These are phyloP conservation scores for Physaria fendleri DNA, from an alignment of 345 rosid genomes.

Conservation along the genomic window DNA sequence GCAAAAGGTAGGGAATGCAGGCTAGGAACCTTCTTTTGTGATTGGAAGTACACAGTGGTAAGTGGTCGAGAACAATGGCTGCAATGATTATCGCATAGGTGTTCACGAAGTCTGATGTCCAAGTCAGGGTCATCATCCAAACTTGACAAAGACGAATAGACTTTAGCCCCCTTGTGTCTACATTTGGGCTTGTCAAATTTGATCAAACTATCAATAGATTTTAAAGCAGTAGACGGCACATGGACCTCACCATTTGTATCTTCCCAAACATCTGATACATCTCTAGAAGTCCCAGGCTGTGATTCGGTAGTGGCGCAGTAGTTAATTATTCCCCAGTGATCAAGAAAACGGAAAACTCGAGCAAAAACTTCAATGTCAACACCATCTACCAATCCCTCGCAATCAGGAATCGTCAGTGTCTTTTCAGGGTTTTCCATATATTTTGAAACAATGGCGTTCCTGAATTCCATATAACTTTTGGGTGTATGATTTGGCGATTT, in stretches of 20 bases:
- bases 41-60: conserved; percentile 58
- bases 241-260: conserved; percentile 82
- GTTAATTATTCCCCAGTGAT: conserved; percentile 98
- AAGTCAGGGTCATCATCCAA: conserved; percentile 60
- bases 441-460: conserved; percentile 77
- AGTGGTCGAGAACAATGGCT: conserved; percentile 70
- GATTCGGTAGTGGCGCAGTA: conserved; percentile 57
- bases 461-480: conserved; percentile 80
- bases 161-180: conserved; percentile 67
- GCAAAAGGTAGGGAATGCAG: background rate
- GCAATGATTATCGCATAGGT: conserved; percentile 70
- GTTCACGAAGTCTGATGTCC: conserved; percentile 88
- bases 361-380: conserved; percentile 59
- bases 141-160: conserved; percentile 44
- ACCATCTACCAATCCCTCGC: conserved; percentile 54
- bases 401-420: conserved; percentile 67
- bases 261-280: conserved; percentile 62
- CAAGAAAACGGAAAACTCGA: conserved; percentile 85
- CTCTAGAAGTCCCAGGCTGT: conserved; percentile 49
- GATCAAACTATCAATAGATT: conserved; percentile 96
- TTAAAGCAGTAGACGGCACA: conserved; percentile 87
- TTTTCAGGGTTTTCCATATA: conserved; percentile 79
- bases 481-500: conserved; percentile 73
- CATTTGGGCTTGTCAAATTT: conserved; percentile 93
- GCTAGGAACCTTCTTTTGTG: conserved; percentile 76